Evolutionary conservation across 768 basidiomycete genomes (phyloP).

Genomic region (Pleurotus pulmonarius): DNA sequence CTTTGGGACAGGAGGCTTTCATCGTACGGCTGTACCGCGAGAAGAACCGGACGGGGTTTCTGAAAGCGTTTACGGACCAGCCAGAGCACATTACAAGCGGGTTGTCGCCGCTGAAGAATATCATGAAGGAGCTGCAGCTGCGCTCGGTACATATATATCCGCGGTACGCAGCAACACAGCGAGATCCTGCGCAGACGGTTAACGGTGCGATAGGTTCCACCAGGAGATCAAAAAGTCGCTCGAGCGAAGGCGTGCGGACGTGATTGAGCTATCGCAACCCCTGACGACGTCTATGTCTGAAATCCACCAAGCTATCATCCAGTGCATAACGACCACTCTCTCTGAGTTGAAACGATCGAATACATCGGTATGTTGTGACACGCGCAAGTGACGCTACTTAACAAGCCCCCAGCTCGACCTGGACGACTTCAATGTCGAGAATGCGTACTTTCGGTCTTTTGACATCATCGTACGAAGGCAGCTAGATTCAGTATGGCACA

Average conservation of each 20-base stretch:
- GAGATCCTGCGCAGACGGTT: not conserved
- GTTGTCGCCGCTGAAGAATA: conserved; percentile 84
- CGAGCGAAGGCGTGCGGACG: conserved; percentile 82
- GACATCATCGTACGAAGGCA: conserved; percentile 85
- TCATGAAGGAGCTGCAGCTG: conserved; percentile 90
- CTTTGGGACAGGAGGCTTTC: conserved; percentile 86
- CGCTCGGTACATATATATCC: conserved; percentile 91
- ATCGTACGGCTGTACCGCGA: conserved; percentile 89
- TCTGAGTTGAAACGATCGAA: conserved; percentile 88
- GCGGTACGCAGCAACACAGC: conserved; percentile 42
- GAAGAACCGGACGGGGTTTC: conserved; percentile 84
- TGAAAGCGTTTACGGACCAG: conserved; percentile 97
- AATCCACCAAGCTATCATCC: conserved; percentile 87
- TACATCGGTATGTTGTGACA: conserved; percentile 45
- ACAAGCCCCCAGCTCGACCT: conserved; percentile 70
- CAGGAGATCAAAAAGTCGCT: conserved; percentile 81
- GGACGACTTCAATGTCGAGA: conserved; percentile 89
- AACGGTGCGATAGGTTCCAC: conserved; percentile 63
- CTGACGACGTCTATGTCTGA: conserved; percentile 86
- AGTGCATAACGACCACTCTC: conserved; percentile 90
- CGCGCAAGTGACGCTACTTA: not conserved
- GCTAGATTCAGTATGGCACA: conserved; percentile 94
- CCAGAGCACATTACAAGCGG: conserved; percentile 94
- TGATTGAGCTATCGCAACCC: conserved; percentile 85
- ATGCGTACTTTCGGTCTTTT: conserved; percentile 91